Base-by-base conservation (phyloP, 2,329 filamentous ascomycete species). In the Phaeophleospora eucalypticola region DNA sequence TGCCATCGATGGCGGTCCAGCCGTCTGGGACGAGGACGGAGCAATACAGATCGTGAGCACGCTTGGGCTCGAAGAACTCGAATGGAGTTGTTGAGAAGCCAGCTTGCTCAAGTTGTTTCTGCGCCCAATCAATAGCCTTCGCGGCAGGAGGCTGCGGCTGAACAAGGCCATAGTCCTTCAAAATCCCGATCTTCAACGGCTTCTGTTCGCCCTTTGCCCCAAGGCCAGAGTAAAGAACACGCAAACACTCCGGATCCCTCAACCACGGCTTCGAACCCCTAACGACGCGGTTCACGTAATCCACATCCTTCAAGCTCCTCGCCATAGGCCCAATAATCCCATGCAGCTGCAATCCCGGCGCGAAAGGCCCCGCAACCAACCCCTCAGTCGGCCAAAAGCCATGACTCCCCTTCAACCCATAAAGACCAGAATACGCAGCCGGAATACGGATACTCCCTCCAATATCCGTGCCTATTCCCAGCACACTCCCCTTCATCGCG, bases 361-460 rank as follows among this genome's bases (percentile, higher is more conserved):
- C 27, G 14, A 20, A 35, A 3, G 36, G n/a, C 34, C 24, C 36
- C 9, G 14, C 19, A 1, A 33, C 24, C 27, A 35, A 12, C 2
- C 38, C 38, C 15, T 27, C 16, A 15, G 33, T 17, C 0, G 74
- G 73, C 1, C 76, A 64, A 2, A 76, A 59, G 0, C 73, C 72
- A 53, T 70, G 66, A 0, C 73, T 75, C 1, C 72, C 68, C 48
- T 50, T 50, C 41, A 59, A 54, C 4, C 58, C 58, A 27, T 53
- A 62, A 19, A 61, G 50, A 12, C 55, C 59, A 36, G 66, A 65
- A 68, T 89, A 90, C 57, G 95, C 90, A 46, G 94, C 86, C 67
- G 86, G 90, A 64, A 95, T 91, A 59, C 83, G 81, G 61, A 93
- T 83, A 45, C 68, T 72, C 1, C 75, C 75, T 1, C 72, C 75